phyloP scores from a whole-genome alignment of 2,329 filamentous ascomycete species.

The Cladosporium colombiae region DNA sequence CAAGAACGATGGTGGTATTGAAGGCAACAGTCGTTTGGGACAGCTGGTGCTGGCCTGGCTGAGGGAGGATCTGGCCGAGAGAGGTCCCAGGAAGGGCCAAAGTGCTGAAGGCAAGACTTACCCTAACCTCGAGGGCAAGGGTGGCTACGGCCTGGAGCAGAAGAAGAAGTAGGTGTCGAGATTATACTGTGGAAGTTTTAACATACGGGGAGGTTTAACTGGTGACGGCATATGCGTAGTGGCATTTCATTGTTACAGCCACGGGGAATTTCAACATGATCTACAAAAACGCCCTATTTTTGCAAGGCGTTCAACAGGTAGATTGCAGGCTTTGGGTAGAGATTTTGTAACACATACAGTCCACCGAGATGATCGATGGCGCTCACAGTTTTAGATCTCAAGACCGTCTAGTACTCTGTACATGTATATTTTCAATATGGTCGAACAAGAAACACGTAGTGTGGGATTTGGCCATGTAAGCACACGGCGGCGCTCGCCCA shows the following conservation, averaged over 20 bases:
- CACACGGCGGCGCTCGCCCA: no score
- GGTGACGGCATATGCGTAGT: background rate
- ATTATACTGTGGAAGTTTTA: background rate
- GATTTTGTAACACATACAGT: background rate
- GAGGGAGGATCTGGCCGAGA: conserved; percentile 72
- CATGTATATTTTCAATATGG: no score
- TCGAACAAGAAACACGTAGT: no score
- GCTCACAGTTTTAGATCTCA: background rate
- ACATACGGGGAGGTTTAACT: background rate
- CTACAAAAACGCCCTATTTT: background rate
- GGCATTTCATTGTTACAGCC: background rate
- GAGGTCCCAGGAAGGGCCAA: conserved; percentile 71
- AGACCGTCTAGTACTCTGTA: no score
- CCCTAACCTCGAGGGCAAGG: conserved; percentile 57
- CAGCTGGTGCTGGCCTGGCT: conserved; percentile 89
- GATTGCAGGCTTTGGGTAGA: background rate
- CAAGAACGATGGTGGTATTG: conserved; percentile 46
- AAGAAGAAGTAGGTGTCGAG: conserved; percentile 24
- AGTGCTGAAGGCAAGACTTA: conserved; percentile 68
- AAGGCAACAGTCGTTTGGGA: conserved; percentile 80
- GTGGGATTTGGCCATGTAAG: no score
- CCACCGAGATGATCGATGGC: background rate
- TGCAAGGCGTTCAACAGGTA: conserved; percentile 19
- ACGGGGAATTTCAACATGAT: conserved; percentile 3
- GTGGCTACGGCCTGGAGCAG: conserved; percentile 64